These are phyloP conservation scores for Penicillium odoratum DNA, from an alignment of 495 filamentous ascomycete genomes.

Conservation along the genomic window DNA sequence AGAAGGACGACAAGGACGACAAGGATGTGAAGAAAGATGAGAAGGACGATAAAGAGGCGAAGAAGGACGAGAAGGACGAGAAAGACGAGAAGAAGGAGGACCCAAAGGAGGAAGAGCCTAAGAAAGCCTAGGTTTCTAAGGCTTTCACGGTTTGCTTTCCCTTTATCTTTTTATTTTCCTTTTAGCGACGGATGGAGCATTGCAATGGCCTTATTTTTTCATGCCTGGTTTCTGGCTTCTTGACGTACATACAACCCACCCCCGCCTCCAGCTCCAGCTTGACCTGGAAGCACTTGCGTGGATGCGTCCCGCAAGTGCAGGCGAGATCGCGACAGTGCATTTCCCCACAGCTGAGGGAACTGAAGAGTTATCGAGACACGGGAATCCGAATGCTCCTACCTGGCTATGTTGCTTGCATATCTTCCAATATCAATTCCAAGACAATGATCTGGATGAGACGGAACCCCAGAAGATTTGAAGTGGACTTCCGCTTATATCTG, in stretches of 20 bases:
- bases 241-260: constrained; percentile 28
- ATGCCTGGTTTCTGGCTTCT: constrained; percentile 12
- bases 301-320: constrained; percentile 1
- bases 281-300: constrained; percentile 4
- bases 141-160: constrained; percentile 12
- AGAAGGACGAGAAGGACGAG: constrained; percentile 10
- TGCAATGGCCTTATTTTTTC: constrained; percentile 23
- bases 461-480: not conserved
- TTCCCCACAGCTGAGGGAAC: constrained; percentile 14
- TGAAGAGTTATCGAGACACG: constrained; percentile 19
- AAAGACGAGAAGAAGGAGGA: constrained; percentile 13
- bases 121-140: constrained; percentile 21
- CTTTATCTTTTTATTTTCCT: constrained; percentile 17
- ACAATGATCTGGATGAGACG: not conserved
- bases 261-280: constrained; percentile 5
- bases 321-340: constrained; percentile 14
- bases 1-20: constrained; percentile 13
- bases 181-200: constrained; percentile 38
- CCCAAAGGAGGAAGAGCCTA: constrained; percentile 16
- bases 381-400: constrained; percentile 20
- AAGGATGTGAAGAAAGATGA: constrained; percentile 13
- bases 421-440: not conserved
- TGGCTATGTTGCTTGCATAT: constrained; percentile 8
- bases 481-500: not conserved
- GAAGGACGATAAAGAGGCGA: constrained; percentile 2